Evolutionary conservation across 2,329 filamentous ascomycete genomes (phyloP), one percentile per base, ranked within the genome.

Genomic region (Lecanosticta acicola): DNA sequence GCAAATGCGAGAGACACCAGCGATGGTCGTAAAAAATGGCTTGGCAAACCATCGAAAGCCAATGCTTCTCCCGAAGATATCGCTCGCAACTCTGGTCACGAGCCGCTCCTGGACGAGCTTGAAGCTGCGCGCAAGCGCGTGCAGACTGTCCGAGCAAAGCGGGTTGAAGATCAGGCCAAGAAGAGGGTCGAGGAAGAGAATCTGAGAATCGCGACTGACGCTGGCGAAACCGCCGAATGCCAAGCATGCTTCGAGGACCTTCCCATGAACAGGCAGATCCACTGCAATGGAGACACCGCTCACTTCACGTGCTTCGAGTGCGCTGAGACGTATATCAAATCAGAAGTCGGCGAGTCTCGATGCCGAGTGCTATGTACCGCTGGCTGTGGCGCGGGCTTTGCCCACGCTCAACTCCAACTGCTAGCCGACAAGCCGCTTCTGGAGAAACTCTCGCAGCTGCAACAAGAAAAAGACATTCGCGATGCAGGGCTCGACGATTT

Each of bases 251-350:
- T 78, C 58, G 71, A 73, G 4, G 81, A 88, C 3, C 72, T 74
- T 40, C 75, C 85, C 1, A 65, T 80, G 37, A 85, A 86, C 55
- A 76, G 81, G 39, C 80, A 87, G 70, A 75, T 87, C 1, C 71
- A 78, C 52, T 94, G 88, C 62, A 67, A 79, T 41, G 80, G 75
- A 13, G 71, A 76, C 0, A 56, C 61, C 0, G 54, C 67, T 1
- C 85, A 90, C 55, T 78, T 76, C 60, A 90, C 91, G 64, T 94
- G 88, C 63, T 71, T 72, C 38, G 66, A 68, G 1, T 94, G 88
- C 60, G 75, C 81, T 4, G 78, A 71, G 46, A 75, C 66, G 17
- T 81, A 81, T 50, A 84, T 87, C 3, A 80, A 87, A 57, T 77
- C 70, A 4, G 76, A 83, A 53, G 75, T 94, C 42, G 87, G 86